A percentile compares a stretch with the other conserved stretches of the same genome.
phyloP scores from a whole-genome alignment of 257 asterid genomes.

The Solanum raphanifolium region DNA sequence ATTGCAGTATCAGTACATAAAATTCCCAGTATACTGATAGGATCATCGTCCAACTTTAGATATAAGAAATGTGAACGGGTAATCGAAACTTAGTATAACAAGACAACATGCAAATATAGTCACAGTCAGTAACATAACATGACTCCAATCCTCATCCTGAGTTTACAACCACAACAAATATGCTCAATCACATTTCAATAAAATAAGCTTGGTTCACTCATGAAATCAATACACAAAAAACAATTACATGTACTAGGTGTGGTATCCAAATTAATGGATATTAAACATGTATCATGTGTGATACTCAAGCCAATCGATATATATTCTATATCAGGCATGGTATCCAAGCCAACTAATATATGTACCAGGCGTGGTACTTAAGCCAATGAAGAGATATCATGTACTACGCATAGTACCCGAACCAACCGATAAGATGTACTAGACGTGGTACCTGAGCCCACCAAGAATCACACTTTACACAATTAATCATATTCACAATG shows the following conservation, averaged over 20 bases:
- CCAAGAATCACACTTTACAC: not conserved
- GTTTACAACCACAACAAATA: too few species aligned
- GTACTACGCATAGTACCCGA: rapidly evolving
- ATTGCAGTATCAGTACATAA: too few species aligned
- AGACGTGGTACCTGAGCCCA: not conserved
- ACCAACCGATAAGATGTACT: not conserved
- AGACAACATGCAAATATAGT: too few species aligned
- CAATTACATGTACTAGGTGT: not conserved
- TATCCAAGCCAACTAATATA: not conserved
- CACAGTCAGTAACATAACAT: too few species aligned
- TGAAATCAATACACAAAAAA: not conserved
- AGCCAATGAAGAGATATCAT: not conserved
- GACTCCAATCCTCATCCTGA: too few species aligned
- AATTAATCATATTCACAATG: not conserved
- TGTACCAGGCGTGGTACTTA: rapidly evolving
- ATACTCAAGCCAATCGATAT: not conserved
- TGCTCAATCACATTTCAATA: too few species aligned
- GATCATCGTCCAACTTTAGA: too few species aligned
- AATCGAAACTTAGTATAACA: too few species aligned
- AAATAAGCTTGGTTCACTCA: too few species aligned
- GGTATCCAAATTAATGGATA: rapidly evolving
- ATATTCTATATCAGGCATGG: not conserved
- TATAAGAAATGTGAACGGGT: too few species aligned
- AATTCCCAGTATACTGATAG: too few species aligned
- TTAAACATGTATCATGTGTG: not conserved